Conservation (phyloP, 2,329 filamentous ascomycete genomes). For the Alternaria angustiovoidea region DNA sequence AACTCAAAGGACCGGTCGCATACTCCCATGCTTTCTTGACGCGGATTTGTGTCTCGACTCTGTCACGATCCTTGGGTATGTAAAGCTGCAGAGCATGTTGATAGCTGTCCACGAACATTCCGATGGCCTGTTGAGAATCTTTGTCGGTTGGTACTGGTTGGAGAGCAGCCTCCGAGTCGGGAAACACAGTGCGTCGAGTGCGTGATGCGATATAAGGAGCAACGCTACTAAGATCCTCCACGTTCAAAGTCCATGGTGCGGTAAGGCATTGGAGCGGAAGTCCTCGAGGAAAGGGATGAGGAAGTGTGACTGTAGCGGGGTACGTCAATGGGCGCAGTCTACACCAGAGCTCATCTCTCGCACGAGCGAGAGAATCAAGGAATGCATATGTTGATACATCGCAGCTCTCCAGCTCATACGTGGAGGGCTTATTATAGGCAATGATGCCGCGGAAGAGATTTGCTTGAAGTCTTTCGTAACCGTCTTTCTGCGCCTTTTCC, state of each 20-base stretch:
- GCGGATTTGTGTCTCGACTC: conserved; percentile 23
- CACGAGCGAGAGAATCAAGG: conserved; percentile 47
- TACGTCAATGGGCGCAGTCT: conserved; percentile 29
- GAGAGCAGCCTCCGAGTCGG: conserved; percentile 26
- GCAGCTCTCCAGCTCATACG: conserved; percentile 9
- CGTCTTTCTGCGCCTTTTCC: conserved; percentile 25
- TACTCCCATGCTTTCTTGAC: conserved; percentile 38
- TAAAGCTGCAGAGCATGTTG: conserved; percentile 36
- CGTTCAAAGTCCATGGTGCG: conserved; percentile 19
- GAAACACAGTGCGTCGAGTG: conserved; percentile 29
- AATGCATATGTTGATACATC: conserved; percentile 40
- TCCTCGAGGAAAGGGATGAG: conserved; percentile 42
- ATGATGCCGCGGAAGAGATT: conserved; percentile 24
- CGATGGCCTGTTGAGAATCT: conserved; percentile 38
- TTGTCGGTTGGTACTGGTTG: conserved; percentile 29
- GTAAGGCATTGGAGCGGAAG: conserved; percentile 46
- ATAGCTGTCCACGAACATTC: conserved; percentile 48
- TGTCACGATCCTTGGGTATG: conserved; percentile 17
- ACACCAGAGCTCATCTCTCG: conserved; percentile 45
- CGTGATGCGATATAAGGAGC: conserved; percentile 41
- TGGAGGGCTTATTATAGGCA: neutral
- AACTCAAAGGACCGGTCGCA: conserved; percentile 37
- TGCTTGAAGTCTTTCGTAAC: conserved; percentile 19
- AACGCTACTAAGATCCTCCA: conserved; percentile 12
- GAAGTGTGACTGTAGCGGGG: conserved; percentile 37